These are phyloP conservation scores for Acanthamoeba healyi DNA, from an alignment of 208 protist genomes.

Conservation along the genomic window DNA sequence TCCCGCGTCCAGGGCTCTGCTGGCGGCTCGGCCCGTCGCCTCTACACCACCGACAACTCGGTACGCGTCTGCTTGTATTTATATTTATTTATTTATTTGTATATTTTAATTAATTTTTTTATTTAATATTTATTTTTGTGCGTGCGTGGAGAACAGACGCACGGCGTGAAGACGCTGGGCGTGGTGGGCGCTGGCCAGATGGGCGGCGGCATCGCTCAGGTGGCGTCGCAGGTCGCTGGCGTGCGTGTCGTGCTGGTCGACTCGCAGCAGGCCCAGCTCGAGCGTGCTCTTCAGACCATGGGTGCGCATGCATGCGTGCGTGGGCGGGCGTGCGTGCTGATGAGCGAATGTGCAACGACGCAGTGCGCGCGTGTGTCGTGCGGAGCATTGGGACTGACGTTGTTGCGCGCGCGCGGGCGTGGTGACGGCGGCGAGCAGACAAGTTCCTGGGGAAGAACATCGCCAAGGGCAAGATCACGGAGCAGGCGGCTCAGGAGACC, in stretches of 20 bases:
- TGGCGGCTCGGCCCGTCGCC: constrained; percentile 6
- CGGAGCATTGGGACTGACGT: too few species aligned
- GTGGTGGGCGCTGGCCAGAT: constrained; percentile 87
- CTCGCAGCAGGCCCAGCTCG: constrained; percentile 67
- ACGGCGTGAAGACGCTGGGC: constrained; percentile 64
- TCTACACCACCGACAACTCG: constrained; percentile 21
- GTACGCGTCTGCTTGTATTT: not conserved
- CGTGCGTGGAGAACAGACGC: too few species aligned
- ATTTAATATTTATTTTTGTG: too few species aligned
- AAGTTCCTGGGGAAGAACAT: constrained; percentile 77
- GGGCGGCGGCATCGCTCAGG: constrained; percentile 88
- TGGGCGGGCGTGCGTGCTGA: not conserved
- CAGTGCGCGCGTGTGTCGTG: too few species aligned
- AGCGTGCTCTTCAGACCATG: constrained; percentile 80
- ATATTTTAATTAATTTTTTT: not conserved
- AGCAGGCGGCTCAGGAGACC: constrained; percentile 62
- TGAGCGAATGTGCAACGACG: too few species aligned
- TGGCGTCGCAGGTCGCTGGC: constrained; percentile 79
- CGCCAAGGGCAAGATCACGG: constrained; percentile 81
- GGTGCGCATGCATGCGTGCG: not conserved
- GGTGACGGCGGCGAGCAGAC: not conserved
- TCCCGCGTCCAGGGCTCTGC: not conserved
- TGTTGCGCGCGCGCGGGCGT: too few species aligned
- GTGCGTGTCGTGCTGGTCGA: constrained; percentile 84
- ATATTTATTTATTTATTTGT: not conserved